These are phyloP conservation scores for Aspergillus brasiliensis DNA, from an alignment of 2,329 filamentous ascomycete species.

Conservation along the genomic window DNA sequence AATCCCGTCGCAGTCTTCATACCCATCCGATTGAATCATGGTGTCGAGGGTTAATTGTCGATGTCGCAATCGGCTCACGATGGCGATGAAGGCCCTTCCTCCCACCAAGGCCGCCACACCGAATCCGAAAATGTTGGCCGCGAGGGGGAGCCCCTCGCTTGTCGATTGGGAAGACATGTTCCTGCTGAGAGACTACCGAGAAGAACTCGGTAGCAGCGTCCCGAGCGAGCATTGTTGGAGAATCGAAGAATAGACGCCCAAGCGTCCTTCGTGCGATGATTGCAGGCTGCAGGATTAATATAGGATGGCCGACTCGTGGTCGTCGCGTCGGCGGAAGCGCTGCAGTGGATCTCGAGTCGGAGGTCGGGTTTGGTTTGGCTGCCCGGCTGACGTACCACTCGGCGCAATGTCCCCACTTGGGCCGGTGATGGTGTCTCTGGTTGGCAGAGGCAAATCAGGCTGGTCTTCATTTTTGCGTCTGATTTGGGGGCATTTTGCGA, in stretches of 20 bases:
- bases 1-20: background rate
- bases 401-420: background rate
- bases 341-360: background rate
- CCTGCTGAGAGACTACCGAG: background rate
- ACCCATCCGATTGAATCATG: background rate
- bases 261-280: background rate
- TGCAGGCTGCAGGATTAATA: background rate
- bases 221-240: background rate
- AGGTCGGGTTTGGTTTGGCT: background rate
- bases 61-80: background rate
- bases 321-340: background rate
- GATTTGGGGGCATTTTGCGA: conserved; percentile 1
- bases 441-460: background rate
- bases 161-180: background rate
- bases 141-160: background rate
- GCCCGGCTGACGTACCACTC: background rate
- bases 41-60: background rate
- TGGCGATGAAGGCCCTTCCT: background rate
- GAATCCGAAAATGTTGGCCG: background rate
- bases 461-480: background rate
- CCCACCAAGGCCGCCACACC: background rate
- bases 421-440: background rate
- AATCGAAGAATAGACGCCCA: background rate
- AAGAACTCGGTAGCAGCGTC: background rate
- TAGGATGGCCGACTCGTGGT: background rate